phyloP scores from a whole-genome alignment of 805 yeast genomes.

The Metschnikowia cerradonensis region DNA sequence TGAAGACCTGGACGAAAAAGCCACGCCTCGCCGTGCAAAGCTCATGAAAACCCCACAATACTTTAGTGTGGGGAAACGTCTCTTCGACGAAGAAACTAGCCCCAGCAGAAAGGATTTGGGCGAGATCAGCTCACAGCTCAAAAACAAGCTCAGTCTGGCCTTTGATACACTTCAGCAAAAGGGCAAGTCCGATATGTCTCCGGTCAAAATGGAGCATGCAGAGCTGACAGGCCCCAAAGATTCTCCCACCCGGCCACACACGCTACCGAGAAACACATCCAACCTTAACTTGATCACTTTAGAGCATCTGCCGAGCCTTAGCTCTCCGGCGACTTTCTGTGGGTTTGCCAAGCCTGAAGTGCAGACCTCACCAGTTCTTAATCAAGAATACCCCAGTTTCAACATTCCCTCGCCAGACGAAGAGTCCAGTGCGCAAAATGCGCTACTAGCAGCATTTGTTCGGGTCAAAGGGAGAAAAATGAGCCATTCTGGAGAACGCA shows the following conservation, averaged over 20 bases:
- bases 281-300: background rate
- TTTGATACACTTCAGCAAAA: conserved; percentile 35
- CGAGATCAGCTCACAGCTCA: conserved; percentile 38
- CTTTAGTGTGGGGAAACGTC: conserved; percentile 36
- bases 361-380: background rate
- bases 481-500: conserved; percentile 10
- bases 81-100: conserved; percentile 29
- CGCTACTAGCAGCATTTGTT: conserved; percentile 40
- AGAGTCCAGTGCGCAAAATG: conserved; percentile 43
- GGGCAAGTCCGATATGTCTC: conserved; percentile 12
- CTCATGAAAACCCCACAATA: conserved; percentile 38
- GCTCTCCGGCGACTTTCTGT: background rate
- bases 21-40: conserved; percentile 20
- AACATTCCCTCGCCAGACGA: conserved; percentile 32
- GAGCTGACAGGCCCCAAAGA: background rate
- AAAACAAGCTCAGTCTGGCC: conserved; percentile 36
- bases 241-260: conserved; percentile 23
- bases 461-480: conserved; percentile 18
- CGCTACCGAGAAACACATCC: background rate
- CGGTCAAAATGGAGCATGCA: conserved; percentile 25
- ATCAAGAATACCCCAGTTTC: background rate
- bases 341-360: background rate
- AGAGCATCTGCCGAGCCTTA: background rate
- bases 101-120: conserved; percentile 30
- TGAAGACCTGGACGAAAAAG: conserved; percentile 29